Evolutionary conservation across 2,329 filamentous ascomycete genomes (phyloP).

Genomic region (Cladosporium sp.): DNA sequence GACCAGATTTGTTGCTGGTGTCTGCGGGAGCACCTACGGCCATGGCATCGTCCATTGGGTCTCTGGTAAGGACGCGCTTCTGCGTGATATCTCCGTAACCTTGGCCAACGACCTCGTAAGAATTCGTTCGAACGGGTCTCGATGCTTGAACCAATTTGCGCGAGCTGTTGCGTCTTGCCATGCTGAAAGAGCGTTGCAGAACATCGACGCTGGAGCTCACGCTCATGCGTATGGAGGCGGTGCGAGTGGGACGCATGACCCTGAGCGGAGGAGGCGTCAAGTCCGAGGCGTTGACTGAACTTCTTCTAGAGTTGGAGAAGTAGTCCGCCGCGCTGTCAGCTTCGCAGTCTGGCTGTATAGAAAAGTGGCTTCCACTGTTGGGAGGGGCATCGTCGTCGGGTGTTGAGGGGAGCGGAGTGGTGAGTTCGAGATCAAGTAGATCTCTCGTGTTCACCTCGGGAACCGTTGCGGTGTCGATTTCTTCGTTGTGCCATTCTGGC

Average conservation of each 20-base stretch:
- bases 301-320: conserved; percentile 23
- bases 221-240: conserved; percentile 35
- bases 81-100: conserved; percentile 34
- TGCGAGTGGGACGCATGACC: conserved; percentile 22
- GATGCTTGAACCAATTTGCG: conserved; percentile 12
- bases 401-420: not conserved
- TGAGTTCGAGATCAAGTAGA: not conserved
- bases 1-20: not conserved
- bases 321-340: conserved; percentile 36
- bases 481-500: not conserved
- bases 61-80: not conserved
- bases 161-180: conserved; percentile 23
- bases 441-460: not conserved
- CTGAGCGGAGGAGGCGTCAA: conserved; percentile 18
- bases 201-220: conserved; percentile 22
- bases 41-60: not conserved
- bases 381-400: not conserved
- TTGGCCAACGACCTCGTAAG: conserved; percentile 36
- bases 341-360: conserved; percentile 46
- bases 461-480: not conserved
- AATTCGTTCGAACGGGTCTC: conserved; percentile 23
- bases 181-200: conserved; percentile 25
- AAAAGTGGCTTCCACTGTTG: conserved; percentile 22
- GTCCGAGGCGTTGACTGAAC: conserved; percentile 19
- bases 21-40: not conserved